phyloP scores from a whole-genome alignment of 1,139 yeast genomes.

The Candida gigantensis region DNA sequence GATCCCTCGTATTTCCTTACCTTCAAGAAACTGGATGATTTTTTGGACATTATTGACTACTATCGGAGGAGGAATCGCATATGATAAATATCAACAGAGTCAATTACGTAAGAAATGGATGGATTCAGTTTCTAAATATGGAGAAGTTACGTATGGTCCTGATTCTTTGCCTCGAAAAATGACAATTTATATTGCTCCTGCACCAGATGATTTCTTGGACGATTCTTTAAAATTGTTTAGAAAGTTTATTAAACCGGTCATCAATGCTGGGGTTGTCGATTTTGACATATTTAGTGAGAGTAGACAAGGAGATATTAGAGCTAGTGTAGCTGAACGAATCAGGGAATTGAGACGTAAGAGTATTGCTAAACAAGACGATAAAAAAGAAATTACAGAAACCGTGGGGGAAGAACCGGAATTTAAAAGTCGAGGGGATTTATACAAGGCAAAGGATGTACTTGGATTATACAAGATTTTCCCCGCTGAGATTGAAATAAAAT shows the following conservation, averaged over 20 bases:
- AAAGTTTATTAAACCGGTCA: constrained; percentile 80
- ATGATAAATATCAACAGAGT: constrained; percentile 76
- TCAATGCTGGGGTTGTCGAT: constrained; percentile 86
- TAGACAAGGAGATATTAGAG: constrained; percentile 87
- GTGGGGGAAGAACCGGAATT: constrained; percentile 22
- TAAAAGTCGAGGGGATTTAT: constrained; percentile 40
- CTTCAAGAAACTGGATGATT: constrained; percentile 91
- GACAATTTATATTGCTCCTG: constrained; percentile 87
- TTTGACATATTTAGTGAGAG: constrained; percentile 73
- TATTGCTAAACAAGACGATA: constrained; percentile 8
- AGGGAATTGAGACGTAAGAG: constrained; percentile 58
- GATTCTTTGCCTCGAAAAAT: constrained; percentile 68
- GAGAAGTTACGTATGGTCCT: constrained; percentile 38
- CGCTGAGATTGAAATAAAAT: constrained; percentile 32
- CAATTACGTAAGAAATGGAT: constrained; percentile 68
- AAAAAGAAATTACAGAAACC: constrained; percentile 8
- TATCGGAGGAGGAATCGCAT: constrained; percentile 70
- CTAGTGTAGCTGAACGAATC: constrained; percentile 78
- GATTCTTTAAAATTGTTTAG: constrained; percentile 74
- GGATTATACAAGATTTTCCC: constrained; percentile 53
- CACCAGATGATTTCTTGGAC: constrained; percentile 89
- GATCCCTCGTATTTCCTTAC: constrained; percentile 70
- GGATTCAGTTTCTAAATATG: constrained; percentile 53
- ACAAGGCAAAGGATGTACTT: constrained; percentile 54
- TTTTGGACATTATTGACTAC: constrained; percentile 75